Conservation (phyloP, 2,329 filamentous ascomycete species). For the Huntiella omanensis region DNA sequence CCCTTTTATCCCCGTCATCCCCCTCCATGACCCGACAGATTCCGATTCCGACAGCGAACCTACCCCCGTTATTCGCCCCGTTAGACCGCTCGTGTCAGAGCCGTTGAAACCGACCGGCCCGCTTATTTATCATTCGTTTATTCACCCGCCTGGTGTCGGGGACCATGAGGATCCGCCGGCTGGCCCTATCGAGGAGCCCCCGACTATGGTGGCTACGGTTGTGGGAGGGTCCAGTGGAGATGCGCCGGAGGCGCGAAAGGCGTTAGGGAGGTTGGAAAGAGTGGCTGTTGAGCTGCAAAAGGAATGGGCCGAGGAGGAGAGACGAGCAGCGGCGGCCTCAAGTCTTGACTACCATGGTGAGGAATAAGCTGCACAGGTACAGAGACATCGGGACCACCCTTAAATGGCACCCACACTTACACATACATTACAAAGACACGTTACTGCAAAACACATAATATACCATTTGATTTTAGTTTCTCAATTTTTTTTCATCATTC, state of each 20-base stretch:
- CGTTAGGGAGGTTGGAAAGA: conserved; percentile 32
- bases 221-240: conserved; percentile 28
- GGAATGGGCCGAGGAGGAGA: conserved; percentile 26
- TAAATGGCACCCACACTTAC: too few species aligned
- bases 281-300: conserved; percentile 35
- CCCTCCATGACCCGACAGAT: background rate
- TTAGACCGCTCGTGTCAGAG: background rate
- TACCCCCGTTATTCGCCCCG: background rate
- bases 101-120: background rate
- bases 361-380: too few species aligned
- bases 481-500: conserved; percentile 2
- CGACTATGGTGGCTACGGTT: conserved; percentile 35
- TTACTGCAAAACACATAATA: background rate
- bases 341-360: background rate
- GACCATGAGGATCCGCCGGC: conserved; percentile 16
- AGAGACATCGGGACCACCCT: too few species aligned
- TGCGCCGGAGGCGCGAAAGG: conserved; percentile 32
- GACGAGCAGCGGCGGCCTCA: background rate
- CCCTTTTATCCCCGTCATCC: background rate
- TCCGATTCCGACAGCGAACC: background rate
- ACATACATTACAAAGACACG: background rate
- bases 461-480: background rate
- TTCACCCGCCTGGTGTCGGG: conserved; percentile 5
- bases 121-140: conserved; percentile 10
- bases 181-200: conserved; percentile 18